Evolutionary conservation across 495 filamentous ascomycete species (phyloP).

Genomic region (Cairneyella variabilis): DNA sequence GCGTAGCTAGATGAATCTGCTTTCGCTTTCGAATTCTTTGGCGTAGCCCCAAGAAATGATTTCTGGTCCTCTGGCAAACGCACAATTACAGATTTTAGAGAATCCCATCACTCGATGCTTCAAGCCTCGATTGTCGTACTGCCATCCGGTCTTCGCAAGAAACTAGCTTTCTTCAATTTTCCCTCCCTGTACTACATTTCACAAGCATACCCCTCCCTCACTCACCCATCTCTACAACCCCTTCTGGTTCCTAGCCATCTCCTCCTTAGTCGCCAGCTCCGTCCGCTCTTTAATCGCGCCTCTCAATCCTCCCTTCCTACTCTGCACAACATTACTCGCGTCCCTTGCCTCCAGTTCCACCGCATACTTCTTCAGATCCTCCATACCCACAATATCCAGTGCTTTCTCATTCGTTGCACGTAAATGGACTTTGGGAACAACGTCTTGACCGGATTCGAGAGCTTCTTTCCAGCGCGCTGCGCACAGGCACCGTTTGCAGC

Average conservation of each 20-base stretch:
- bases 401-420: constrained; percentile 47
- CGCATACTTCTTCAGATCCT: constrained; percentile 43
- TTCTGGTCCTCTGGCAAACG: too few relatives aligned
- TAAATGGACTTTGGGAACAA: constrained; percentile 38
- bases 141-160: too few relatives aligned
- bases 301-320: constrained; percentile 1
- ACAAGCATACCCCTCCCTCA: too few relatives aligned
- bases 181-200: too few relatives aligned
- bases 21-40: too few relatives aligned
- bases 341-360: constrained; percentile 29
- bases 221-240: too few relatives aligned
- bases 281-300: constrained; percentile 9
- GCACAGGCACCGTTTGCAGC: constrained; percentile 60
- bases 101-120: too few relatives aligned
- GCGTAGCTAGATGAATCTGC: too few relatives aligned
- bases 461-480: constrained; percentile 51
- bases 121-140: too few relatives aligned
- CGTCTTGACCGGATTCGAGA: constrained; percentile 30
- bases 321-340: constrained; percentile 13
- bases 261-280: constrained; percentile 6
- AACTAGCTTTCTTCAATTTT: too few relatives aligned
- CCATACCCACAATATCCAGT: constrained; percentile 37
- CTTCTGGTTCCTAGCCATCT: constrained; percentile 8
- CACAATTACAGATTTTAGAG: too few relatives aligned
- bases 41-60: too few relatives aligned